Evolutionary conservation across 2,329 filamentous ascomycete genomes (phyloP), one percentile per base, ranked within the genome.

Genomic region (Endocalyx cinctus): DNA sequence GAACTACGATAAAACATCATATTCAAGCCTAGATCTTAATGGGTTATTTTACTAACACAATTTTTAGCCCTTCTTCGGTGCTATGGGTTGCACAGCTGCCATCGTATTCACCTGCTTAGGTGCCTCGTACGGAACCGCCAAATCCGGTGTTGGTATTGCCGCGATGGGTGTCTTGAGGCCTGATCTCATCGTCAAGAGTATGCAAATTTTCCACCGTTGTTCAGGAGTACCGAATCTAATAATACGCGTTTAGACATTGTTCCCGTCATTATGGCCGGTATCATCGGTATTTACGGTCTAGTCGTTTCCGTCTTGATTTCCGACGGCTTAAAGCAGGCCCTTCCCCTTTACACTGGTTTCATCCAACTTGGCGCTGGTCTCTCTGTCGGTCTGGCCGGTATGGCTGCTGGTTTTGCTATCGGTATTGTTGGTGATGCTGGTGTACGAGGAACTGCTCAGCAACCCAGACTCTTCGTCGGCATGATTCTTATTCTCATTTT

Each of bases 191-290:
- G 90, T 98, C 66, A 97, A 96, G 84, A 97, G 92, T 97, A 83
- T 59, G 88, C 51, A 39, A 27, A 26, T 26, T 19, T 31, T 39
- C 33, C 35, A 35, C 31, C 31, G n/a, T n/a, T n/a, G n/a, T n/a
- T n/a, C n/a, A n/a, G n/a, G n/a, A n/a, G n/a, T n/a, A n/a, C n/a
- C n/a, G n/a, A n/a, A n/a, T n/a, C 20, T 23, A 23, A 23, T n/a
- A 23, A 23, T n/a, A 23, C 20, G 20, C 20, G 20, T 23, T 17
- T 27, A 97, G 90, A 96, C 78, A 96, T 97, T 66, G 90, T 97
- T 48, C 92, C 92, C 63, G 92, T 97, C 69, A 95, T 98, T 82
- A 98, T 98, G 92, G 92, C 92, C 76, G 92, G 92, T 97, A 98
- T 98, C 69, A 97, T 98, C 70, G 92, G 87, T 84, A 97, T 98